Conservation (phyloP, 352 stramenopile species). For the Bremia lactucae region DNA sequence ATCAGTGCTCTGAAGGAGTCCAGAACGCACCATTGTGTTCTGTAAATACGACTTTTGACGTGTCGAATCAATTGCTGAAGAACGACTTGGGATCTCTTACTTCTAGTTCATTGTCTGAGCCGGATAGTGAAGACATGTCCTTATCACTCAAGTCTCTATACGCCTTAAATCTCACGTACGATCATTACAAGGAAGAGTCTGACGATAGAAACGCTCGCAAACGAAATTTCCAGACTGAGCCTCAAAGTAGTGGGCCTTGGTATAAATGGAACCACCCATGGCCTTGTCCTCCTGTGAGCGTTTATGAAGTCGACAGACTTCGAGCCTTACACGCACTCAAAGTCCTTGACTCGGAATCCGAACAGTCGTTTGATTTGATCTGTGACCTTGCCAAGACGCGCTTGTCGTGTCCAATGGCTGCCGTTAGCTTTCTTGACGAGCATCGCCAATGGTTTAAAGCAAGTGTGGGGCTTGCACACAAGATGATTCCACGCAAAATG, state of each 20-base stretch:
- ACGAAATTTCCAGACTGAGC: slow-evolving; percentile 7
- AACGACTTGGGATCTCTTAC: slow-evolving; percentile 55
- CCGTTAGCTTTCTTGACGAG: slow-evolving; percentile 72
- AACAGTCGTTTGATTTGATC: slow-evolving; percentile 68
- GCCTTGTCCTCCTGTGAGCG: slow-evolving; percentile 48
- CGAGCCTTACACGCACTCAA: slow-evolving; percentile 34
- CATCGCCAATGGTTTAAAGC: slow-evolving; percentile 75
- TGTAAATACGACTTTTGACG: slow-evolving; percentile 21
- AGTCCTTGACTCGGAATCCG: slow-evolving; percentile 46
- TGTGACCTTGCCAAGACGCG: slow-evolving; percentile 63
- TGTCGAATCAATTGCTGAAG: slow-evolving; percentile 42
- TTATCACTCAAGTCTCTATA: slow-evolving; percentile 10
- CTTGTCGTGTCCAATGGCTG: slow-evolving; percentile 60
- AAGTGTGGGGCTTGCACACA: slow-evolving; percentile 54
- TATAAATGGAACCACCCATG: slow-evolving; percentile 50
- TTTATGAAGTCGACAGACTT: slow-evolving; percentile 46
- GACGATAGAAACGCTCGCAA: slow-evolving; percentile 16
- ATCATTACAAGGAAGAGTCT: slow-evolving; percentile 19
- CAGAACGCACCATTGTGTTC: slow-evolving; percentile 3
- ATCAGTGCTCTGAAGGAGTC: slow-evolving; percentile 4
- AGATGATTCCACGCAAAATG: slow-evolving; percentile 71
- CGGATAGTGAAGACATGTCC: slow-evolving; percentile 27
- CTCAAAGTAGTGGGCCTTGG: slow-evolving; percentile 10
- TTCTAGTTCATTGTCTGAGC: slow-evolving; percentile 24
- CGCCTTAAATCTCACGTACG: slow-evolving; percentile 17